Percentiles rank a stretch among this genome's conserved stretches.
Conservation (phyloP, 1,284 basidiomycete genomes). For the Pascua guehoae region DNA sequence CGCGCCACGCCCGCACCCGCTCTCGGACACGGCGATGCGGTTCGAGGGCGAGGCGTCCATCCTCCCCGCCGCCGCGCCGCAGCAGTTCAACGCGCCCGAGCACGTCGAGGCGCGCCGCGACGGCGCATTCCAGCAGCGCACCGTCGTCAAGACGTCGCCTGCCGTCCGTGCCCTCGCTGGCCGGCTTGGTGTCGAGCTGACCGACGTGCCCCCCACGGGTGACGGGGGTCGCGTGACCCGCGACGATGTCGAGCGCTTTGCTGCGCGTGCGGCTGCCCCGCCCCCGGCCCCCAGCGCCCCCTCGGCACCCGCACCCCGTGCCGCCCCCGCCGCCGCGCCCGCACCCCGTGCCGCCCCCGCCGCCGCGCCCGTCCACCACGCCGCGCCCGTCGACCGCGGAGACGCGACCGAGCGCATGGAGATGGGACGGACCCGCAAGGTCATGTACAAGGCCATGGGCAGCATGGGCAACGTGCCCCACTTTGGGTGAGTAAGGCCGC, state of each 20-base stretch:
- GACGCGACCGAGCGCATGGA: slow-evolving; percentile 65
- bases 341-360: not conserved
- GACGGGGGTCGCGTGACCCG: slow-evolving; percentile 61
- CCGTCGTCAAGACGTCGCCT: slow-evolving; percentile 35
- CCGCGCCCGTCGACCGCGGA: slow-evolving; percentile 51
- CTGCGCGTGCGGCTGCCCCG: slow-evolving; percentile 2
- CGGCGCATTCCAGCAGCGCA: not conserved
- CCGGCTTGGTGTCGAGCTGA: slow-evolving; percentile 32
- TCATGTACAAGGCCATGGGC: slow-evolving; percentile 83
- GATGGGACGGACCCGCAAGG: slow-evolving; percentile 66
- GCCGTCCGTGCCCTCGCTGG: slow-evolving; percentile 37
- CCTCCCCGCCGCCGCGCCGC: slow-evolving; percentile 25
- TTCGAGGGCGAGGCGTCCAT: slow-evolving; percentile 40
- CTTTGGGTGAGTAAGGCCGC: slow-evolving; percentile 55
- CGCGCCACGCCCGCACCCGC: slow-evolving; percentile 14
- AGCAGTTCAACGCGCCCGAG: slow-evolving; percentile 8
- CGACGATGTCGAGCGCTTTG: slow-evolving; percentile 55
- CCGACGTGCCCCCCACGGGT: slow-evolving; percentile 59
- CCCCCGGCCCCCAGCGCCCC: not conserved
- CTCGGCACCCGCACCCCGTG: slow-evolving; percentile 1
- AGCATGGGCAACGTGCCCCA: slow-evolving; percentile 62
- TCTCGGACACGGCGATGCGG: slow-evolving; percentile 22
- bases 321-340: not conserved
- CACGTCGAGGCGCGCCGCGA: slow-evolving; percentile 12
- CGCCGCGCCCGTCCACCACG: slow-evolving; percentile 4